phyloP scores from a whole-genome alignment of 805 yeast genomes.

The Barnettozyma vustinii region DNA sequence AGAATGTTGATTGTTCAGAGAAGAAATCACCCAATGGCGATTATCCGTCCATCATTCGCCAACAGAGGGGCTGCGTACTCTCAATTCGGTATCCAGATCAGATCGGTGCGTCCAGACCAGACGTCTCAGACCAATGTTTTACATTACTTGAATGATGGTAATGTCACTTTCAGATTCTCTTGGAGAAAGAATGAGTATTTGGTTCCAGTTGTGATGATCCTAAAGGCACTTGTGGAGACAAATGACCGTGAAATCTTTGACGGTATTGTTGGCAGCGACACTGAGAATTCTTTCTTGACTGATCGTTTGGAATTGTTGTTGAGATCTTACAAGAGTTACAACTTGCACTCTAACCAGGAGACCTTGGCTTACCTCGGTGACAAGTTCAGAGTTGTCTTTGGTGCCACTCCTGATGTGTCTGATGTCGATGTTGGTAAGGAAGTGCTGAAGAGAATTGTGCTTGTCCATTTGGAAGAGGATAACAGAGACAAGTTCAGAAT shows the following conservation, averaged over 20 bases:
- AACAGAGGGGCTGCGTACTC: conserved; percentile 92
- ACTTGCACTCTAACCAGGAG: conserved; percentile 73
- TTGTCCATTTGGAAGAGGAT: conserved; percentile 74
- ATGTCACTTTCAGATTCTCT: conserved; percentile 91
- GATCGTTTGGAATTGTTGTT: conserved; percentile 94
- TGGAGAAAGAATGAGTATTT: conserved; percentile 96
- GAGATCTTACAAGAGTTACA: conserved; percentile 81
- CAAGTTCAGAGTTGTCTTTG: conserved; percentile 90
- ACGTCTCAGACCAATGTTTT: conserved; percentile 96
- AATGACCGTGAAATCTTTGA: conserved; percentile 94
- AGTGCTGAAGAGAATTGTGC: conserved; percentile 74
- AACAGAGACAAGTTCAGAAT: conserved; percentile 79
- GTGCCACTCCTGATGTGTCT: conserved; percentile 79
- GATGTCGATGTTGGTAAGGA: conserved; percentile 90
- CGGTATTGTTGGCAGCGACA: conserved; percentile 89
- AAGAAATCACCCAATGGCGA: conserved; percentile 97
- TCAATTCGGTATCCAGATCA: conserved; percentile 86
- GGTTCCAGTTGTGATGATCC: conserved; percentile 87
- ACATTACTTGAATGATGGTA: conserved; percentile 93
- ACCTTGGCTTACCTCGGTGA: conserved; percentile 94
- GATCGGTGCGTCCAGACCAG: conserved; percentile 94
- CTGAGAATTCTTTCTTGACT: conserved; percentile 84
- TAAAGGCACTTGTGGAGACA: conserved; percentile 85
- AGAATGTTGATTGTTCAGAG: conserved; percentile 98
- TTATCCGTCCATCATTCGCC: conserved; percentile 88